Percentiles rank a stretch among this genome's conserved stretches.
These are phyloP conservation scores for Acacia confusa DNA, from an alignment of 306 rosid genomes.

Conservation along the genomic window DNA sequence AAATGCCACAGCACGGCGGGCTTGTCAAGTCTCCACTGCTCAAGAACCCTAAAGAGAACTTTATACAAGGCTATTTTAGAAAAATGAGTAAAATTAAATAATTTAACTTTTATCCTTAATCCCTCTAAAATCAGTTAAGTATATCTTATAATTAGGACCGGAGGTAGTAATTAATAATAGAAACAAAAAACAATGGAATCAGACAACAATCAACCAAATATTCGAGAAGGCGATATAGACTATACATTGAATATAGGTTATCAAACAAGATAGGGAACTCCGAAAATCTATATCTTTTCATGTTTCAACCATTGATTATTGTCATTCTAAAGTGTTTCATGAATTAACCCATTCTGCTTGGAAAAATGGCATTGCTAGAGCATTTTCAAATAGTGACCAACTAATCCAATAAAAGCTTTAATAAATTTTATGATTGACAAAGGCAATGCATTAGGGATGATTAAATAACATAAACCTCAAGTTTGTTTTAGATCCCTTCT, in stretches of 20 bases:
- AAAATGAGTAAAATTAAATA: too few relatives aligned
- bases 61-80: too few relatives aligned
- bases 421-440: not conserved
- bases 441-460: not conserved
- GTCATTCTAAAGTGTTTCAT: not conserved
- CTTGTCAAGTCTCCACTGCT: too few relatives aligned
- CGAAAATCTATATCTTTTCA: not conserved
- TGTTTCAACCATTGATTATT: not conserved
- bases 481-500: not conserved
- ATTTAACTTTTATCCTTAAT: too few relatives aligned
- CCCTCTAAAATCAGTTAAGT: too few relatives aligned
- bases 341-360: not conserved
- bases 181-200: not conserved
- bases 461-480: not conserved
- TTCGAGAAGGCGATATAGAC: not conserved
- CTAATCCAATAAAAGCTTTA: not conserved
- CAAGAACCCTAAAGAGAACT: too few relatives aligned
- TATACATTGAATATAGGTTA: not conserved
- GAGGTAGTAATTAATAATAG: not conserved
- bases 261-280: not conserved
- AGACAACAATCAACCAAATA: not conserved
- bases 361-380: not conserved
- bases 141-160: too few relatives aligned
- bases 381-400: not conserved
- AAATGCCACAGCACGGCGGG: too few relatives aligned